Base-by-base conservation (phyloP, 768 basidiomycete species). In the Rhizopogon salebrosus region DNA sequence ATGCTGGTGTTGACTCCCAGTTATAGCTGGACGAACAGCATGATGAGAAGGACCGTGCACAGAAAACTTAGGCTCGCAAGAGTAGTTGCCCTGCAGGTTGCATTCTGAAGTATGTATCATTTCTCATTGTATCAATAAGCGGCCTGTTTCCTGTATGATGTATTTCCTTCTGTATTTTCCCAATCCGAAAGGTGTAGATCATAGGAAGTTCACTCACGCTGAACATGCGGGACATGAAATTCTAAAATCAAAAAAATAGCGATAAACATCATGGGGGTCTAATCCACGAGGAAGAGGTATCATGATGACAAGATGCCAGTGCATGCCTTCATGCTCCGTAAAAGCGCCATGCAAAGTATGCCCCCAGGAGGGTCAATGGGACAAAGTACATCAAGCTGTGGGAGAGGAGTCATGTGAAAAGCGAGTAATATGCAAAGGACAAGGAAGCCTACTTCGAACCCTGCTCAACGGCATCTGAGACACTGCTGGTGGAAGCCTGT, bases 291-390 rank as follows among this genome's bases (percentile, higher is more conserved):
- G 20, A 29, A 27, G 26, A 39, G 18, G 48, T 22, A 20, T 35
- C 26, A 29, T 14, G 43, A 4, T 8, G 20, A 46, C 31, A 43
- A 10, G 18, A 46, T 29, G 40, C 24, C 23, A 11, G 24, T 50
- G 24, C 22, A 51, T 36, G 51, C 16, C 24, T 50, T 70, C 55
- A 67, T 56, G 56, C 68, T 45, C 78, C 77, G 69, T 92, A 92
- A 71, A 77, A 85, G 57, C 91, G 81, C 83, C 84, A 95, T 43
- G 84, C 93, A 60, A 95, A 88, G 83, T 92, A 95, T 45, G 80
- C 93, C 56, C 80, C 89, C 41, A 95, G 72, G 24, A 91, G 70
- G 41, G 75, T 81, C 38, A 95, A 78, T 49, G 94, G 94, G 22
- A 92, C 64, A 63, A 94, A 83, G 79, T 92, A 95, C 79, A 89